Percentiles rank a stretch among this genome's conserved stretches.
Conservation (phyloP, 495 filamentous ascomycete species). For the Peziza echinospora region DNA sequence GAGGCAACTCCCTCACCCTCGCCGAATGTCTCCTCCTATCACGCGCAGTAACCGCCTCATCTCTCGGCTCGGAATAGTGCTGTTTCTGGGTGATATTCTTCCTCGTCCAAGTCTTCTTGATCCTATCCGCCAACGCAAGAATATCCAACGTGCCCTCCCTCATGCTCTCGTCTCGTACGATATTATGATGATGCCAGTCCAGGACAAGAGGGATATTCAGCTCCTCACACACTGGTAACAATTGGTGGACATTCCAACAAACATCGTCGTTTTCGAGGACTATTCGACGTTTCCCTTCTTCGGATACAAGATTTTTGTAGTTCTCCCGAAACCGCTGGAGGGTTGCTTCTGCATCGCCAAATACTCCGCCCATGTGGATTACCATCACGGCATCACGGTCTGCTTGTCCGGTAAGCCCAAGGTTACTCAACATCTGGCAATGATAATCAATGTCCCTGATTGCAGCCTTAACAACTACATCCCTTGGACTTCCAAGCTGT, state of each 20-base stretch:
- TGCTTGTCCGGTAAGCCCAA: slow-evolving; percentile 57
- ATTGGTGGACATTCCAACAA: slow-evolving; percentile 67
- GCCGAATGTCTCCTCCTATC: slow-evolving; percentile 70
- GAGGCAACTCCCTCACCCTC: slow-evolving; percentile 55
- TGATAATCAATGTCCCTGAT: slow-evolving; percentile 78
- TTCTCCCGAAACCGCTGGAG: slow-evolving; percentile 64
- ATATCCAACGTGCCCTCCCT: slow-evolving; percentile 80
- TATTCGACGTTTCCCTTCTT: slow-evolving; percentile 53
- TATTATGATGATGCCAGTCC: slow-evolving; percentile 92
- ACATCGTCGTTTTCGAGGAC: slow-evolving; percentile 95
- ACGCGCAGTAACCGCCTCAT: slow-evolving; percentile 48
- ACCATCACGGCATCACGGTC: slow-evolving; percentile 87
- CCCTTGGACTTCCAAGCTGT: slow-evolving; percentile 60
- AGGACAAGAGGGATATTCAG: slow-evolving; percentile 81
- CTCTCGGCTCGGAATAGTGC: slow-evolving; percentile 74
- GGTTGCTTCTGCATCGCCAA: slow-evolving; percentile 69
- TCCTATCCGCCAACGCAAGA: slow-evolving; percentile 43
- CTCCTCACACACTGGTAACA: slow-evolving; percentile 79
- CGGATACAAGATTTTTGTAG: slow-evolving; percentile 38
- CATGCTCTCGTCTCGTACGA: slow-evolving; percentile 52
- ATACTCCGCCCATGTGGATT: slow-evolving; percentile 80
- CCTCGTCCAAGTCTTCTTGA: slow-evolving; percentile 62
- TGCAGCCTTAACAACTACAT: slow-evolving; percentile 50
- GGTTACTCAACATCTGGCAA: slow-evolving; percentile 58
- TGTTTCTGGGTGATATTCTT: slow-evolving; percentile 86